Base-by-base conservation (phyloP, 129 eudicot species). In the Scalesia atractyloides region DNA sequence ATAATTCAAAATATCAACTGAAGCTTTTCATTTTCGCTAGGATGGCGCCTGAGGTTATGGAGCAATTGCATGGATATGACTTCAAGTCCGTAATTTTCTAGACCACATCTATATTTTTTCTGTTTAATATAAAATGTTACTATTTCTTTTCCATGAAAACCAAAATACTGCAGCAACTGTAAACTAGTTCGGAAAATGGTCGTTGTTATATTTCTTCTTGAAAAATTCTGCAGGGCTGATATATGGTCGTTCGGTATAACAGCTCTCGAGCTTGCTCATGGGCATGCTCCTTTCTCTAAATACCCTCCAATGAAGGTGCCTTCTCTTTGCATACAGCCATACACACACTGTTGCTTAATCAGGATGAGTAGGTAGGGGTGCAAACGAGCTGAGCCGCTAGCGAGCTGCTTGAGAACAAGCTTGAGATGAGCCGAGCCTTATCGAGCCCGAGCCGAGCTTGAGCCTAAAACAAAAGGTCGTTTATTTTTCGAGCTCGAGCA, bases 21-120 rank as follows among this genome's bases (percentile, higher is more conserved):
- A 70, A 9, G 18, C 61, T 53, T 71, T 53, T 64, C 51, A 4
- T 78, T 50, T 49, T 64, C 44, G 73, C 73, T 81, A 94, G 99
- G 99, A 94, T 94, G 99, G 99, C 99, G 10, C 99, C 99, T 13
- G 99, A 94, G 93, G 97, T 94, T 49, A 87, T 88, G 99, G 99
- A 94, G 84, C 97, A 94, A 84, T 60, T 86, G 79, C 89, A 86
- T 64, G 99, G 97, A 70, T 90, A 94, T 37, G 97, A 94, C 70
- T 94, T 82, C 86, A 94, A 90, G 99, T 94, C 70, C 58, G 98
- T 82, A 61, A 17, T 58, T 47, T 71, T 71, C 51, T 68, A 47
- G 20, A 53, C 46, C 44, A 9, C 60, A 43, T 63, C 19, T 48
- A 47, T 60, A 0, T 69, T 14, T 17, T 16, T 43, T 43, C 43